Evolutionary conservation across 441 rosid species (phyloP), one percentile per base, ranked within the genome.

Genomic region (Euphorbia schlechtendalii): DNA sequence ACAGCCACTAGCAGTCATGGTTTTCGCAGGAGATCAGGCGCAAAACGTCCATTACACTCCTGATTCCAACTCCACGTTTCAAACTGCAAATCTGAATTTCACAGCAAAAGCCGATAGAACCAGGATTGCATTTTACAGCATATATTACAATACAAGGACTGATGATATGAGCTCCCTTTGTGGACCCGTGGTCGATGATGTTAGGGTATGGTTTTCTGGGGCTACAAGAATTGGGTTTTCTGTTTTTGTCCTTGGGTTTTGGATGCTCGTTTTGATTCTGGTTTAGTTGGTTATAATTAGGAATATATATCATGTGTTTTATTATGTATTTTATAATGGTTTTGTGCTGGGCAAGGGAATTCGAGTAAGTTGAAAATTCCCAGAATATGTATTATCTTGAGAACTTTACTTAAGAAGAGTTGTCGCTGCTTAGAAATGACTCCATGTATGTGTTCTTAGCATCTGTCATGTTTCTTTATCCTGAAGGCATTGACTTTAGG

Each of bases 111-210:
- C 98, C 0, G 96, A 93, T 46, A 82, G 90, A 61, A 84, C 96
- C 0, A 78, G 97, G 0, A 74, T 93, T 3, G 98, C 97, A 8
- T 93, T 93, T 75, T 93, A 80, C 69, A 93, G 97, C 15, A 76
- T 93, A 58, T 90, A 93, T 71, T 93, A 93, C 73, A 90, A 90
- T 40, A 90, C 97, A 6, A 84, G 98, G 83, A 85, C 77, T 0
- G 95, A 93, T 61, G 97, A 88, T 74, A 83, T 84, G 97, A 90
- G 97, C 82, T 90, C 95, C 0, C 71, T 93, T 17, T 93, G 97
- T 10, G 97, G 98, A 61, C 98, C 98, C 1, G 98, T 90, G 68
- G 81, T 90, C 55, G 98, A 92, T 27, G 88, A 90, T 43, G 82
- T 92, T 13, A 74, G 85, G 68, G 97, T 90, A 21, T 86, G 96